Base-by-base conservation (phyloP, 2,329 filamentous ascomycete genomes). In the Leptodontidium sp. region DNA sequence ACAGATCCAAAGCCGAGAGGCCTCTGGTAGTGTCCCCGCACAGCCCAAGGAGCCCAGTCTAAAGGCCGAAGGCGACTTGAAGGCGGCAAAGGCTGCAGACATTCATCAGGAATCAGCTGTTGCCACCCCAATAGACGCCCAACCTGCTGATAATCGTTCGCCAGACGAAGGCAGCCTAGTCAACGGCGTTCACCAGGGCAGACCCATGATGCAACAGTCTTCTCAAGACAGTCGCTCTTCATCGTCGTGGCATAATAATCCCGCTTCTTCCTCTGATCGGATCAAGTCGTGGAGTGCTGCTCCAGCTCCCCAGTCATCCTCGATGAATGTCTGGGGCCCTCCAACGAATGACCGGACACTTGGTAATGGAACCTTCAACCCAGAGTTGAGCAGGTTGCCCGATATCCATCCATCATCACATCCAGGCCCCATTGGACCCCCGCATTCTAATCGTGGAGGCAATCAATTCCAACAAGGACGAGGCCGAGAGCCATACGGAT, bases 351-450 rank as follows among this genome's bases (percentile, higher is more conserved):
- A 92, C 72, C 86, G 89, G 65, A 89, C 88, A 12, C 88, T 94
- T 24, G 92, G 92, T 3, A 94, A 94, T 77, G 92, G 92, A 53
- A 93, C 91, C 0, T 94, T 94, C 75, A 88, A 87, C 67, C 84
- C 87, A 14, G 87, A 89, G 72, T 83, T 91, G 63, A 85, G 84
- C 78, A 52, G 79, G 80, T 21, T 78, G 8, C 75, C 78, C 35
- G 76, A 77, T 45, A 75, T 77, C 65, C 75, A 77, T 58, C 66
- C 68, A 66, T 67, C 73, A 40, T 67, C 75, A 43, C 72, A 71
- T 58, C 78, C 78, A 55, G 77, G 75, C 32, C 78, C 78, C 57
- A 80, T 80, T 66, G 78, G 77, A 32, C 78, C 78, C 45, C 77
- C 78, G 47, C 74, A 72, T 52, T 57, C 69, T 38, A 74, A 67